Evolutionary conservation across 495 filamentous ascomycete genomes (phyloP), one percentile per base, ranked within the genome.

Genomic region (Aspergillus ostianus): DNA sequence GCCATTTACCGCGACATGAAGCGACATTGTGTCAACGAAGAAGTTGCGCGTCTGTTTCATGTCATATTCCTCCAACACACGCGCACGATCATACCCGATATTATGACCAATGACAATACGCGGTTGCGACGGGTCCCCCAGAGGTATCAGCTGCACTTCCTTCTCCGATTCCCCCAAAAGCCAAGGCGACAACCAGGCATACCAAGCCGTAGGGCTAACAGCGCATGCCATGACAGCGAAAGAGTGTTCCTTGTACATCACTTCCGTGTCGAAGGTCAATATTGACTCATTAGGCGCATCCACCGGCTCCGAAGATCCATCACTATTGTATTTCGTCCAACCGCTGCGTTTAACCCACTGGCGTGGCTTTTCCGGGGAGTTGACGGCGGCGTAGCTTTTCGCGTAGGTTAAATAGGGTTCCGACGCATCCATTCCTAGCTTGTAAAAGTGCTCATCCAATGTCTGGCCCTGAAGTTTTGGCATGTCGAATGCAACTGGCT

Each of bases 221-320:
- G 94, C 94, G 63, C 92, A 97, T 41, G 94, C 94, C 94, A 99
- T 98, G 46, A 95, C 90, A 6, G 94, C 92, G 73, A 89, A 98
- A 0, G 88, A 85, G 66, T 87, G 90, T 67, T 92, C 84, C 66
- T 95, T 96, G 78, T 87, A 99, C 87, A 99, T 88, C 50, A 97
- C 93, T 73, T 99, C 94, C 13, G 92, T 94, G 73, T 99, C 94
- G 68, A 99, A 99, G 29, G 87, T 90, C 46, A 99, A 73, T 83
- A 91, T 86, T 21, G 86, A 73, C 62, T 92, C 92, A 46, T 91
- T 75, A 0, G 94, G 94, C 9, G 85, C 85, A 60, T 88, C 86
- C 18, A 96, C 87, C 0, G 79, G 71, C 64, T 93, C 88, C 50
- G 78, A 79, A 8, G 77, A 82, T 13, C 91, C 92, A 72, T 96